Evolutionary conservation across 805 yeast species (phyloP).

Genomic region (Cyberlindnera euphorbiae): DNA sequence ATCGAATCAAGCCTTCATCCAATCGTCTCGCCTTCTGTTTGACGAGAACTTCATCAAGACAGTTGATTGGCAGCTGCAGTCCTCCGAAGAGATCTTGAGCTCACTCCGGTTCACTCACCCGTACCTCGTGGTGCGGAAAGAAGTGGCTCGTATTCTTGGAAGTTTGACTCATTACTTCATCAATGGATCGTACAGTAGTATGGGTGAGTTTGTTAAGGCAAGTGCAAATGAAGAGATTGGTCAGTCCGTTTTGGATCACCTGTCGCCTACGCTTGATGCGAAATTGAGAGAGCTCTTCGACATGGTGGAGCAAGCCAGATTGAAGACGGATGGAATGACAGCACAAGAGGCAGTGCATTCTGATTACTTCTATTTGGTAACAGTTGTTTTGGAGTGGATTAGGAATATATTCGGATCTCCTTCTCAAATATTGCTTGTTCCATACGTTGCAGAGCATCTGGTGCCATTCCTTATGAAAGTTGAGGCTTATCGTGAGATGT

Average conservation of each 20-base stretch:
- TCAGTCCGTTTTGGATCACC: constrained; percentile 23
- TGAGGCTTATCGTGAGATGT: constrained; percentile 70
- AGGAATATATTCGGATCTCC: constrained; percentile 49
- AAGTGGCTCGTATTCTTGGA: constrained; percentile 53
- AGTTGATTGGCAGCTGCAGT: constrained; percentile 51
- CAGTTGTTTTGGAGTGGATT: constrained; percentile 62
- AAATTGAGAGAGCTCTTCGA: constrained; percentile 41
- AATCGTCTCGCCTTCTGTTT: constrained; percentile 56
- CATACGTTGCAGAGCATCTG: constrained; percentile 45
- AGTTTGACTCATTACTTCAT: constrained; percentile 36
- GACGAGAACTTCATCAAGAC: constrained; percentile 45
- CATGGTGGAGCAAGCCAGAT: constrained; percentile 38
- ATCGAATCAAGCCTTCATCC: constrained; percentile 60
- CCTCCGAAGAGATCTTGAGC: constrained; percentile 39
- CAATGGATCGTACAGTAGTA: constrained; percentile 36
- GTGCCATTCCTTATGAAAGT: constrained; percentile 67
- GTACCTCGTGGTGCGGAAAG: constrained; percentile 66
- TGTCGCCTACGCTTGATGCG: constrained; percentile 30
- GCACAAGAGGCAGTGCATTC: constrained; percentile 58
- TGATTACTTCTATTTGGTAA: constrained; percentile 56
- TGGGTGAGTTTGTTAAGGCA: constrained; percentile 35
- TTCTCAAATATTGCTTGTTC: constrained; percentile 47
- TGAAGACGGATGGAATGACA: constrained; percentile 28
- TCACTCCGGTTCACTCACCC: constrained; percentile 51
- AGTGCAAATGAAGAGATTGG: constrained; percentile 35